Evolutionary conservation across 73 alveolate genomes (phyloP).

Genomic region (Paramecium tetraurelia): DNA sequence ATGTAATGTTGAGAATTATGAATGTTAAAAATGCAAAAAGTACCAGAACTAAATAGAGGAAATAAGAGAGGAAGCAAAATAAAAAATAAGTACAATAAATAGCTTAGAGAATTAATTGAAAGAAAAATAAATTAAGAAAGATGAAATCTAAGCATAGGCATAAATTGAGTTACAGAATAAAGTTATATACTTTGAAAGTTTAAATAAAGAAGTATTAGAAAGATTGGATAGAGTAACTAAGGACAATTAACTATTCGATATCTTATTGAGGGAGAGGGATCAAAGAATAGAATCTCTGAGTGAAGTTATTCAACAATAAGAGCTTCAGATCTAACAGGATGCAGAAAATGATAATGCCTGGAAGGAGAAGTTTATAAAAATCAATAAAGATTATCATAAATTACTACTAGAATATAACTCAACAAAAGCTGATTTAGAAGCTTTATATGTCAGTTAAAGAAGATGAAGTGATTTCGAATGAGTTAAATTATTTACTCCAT

Average conservation of each 20-base stretch:
- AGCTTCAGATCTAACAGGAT: not conserved
- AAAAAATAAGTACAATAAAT: not conserved
- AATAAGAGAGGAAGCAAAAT: not conserved
- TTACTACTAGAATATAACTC: not conserved
- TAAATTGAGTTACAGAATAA: not conserved
- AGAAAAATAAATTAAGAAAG: not conserved
- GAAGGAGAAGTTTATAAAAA: not conserved
- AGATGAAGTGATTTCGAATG: not conserved
- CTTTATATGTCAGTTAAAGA: not conserved
- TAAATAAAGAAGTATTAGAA: not conserved
- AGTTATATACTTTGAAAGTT: not conserved
- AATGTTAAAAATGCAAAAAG: not conserved
- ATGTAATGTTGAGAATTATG: constrained; percentile 27
- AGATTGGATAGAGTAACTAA: not conserved
- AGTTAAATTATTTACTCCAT: not conserved
- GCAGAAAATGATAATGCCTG: not conserved
- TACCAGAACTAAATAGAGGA: not conserved
- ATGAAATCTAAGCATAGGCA: not conserved
- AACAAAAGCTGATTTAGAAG: not conserved
- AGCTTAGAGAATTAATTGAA: not conserved
- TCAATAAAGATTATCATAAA: constrained; percentile 10
- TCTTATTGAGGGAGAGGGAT: not conserved
- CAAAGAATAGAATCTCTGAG: not conserved
- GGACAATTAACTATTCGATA: not conserved
- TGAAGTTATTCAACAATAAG: not conserved